Evolutionary conservation across 2,329 filamentous ascomycete genomes (phyloP).

Genomic region (Sporothrix mexicana): DNA sequence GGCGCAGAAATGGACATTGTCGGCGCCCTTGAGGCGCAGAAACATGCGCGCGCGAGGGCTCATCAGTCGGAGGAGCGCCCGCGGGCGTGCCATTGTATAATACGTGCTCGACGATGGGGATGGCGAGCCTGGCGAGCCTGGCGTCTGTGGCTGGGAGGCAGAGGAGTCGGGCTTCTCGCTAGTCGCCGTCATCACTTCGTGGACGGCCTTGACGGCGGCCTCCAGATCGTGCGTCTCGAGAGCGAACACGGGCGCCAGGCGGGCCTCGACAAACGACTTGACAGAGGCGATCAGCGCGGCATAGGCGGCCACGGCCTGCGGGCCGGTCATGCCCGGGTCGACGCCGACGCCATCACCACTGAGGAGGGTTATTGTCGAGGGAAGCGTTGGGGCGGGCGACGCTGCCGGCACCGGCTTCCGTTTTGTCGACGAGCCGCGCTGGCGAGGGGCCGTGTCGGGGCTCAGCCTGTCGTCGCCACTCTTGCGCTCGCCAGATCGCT

Average conservation of each 20-base stretch:
- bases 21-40: background rate
- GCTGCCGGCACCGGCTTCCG: background rate
- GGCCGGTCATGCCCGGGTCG: background rate
- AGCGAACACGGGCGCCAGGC: background rate
- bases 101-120: background rate
- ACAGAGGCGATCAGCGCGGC: background rate
- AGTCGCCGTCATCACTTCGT: background rate
- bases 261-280: conserved; percentile 17
- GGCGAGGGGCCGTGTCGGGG: background rate
- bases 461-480: background rate
- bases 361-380: background rate
- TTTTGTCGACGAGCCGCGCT: conserved; percentile 2
- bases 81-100: background rate
- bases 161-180: background rate
- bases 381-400: background rate
- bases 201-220: background rate
- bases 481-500: background rate
- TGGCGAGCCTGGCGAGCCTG: no score
- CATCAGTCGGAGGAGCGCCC: background rate
- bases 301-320: background rate
- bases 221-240: background rate
- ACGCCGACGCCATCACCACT: no score
- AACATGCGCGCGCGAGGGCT: conserved; percentile 23
- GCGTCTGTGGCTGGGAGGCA: no score
- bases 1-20: conserved; percentile 20